Evolutionary conservation across 768 basidiomycete genomes (phyloP), one percentile per base, ranked within the genome.

Genomic region (Cystobasidium tubakii): DNA sequence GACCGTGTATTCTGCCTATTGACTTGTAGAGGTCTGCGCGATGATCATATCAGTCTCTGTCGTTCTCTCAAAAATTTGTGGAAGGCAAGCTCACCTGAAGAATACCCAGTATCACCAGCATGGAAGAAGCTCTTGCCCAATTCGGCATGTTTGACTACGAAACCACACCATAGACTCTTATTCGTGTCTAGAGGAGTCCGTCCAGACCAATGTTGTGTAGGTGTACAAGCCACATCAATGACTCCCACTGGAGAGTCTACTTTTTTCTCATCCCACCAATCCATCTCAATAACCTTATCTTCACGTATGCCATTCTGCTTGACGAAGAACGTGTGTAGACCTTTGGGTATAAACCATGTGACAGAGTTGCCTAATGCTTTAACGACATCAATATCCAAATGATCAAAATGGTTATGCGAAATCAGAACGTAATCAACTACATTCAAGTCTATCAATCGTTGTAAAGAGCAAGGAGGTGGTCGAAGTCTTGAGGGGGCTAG

Each of bases 341-440:
- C 81, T 10, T 79, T 76, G 3, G 81, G 81, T 10, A 81, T 81
- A 44, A 81, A 73, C 81, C 81, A 82, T 44, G 75, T 76, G 34
- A 77, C 81, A 17, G 73, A 76, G 73, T 81, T 77, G n/a, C 80
- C 81, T 17, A 81, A 75, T 39, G 77, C 77, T 39, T 75, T 76
- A 36, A 81, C 77, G 9, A 78, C 78, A 29, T 73, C 75, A 2
- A 79, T 78, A 73, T 81, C 80, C 25, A 81, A 76, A 66, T 82
- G 81, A 75, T 82, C 81, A 67, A 79, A 81, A 62, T 82, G 81
- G 72, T 81, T 79, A 75, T 81, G 81, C 1, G 80, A 81, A 9
- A 82, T 77, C 23, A 81, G 76, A 7, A 81, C 81, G 43, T 81
- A 69, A 63, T 82, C 81, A 1, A 81, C 77, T 25, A 76, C 54